phyloP scores from a whole-genome alignment of 2,329 filamentous ascomycete species.

The Aspergillus sp. region DNA sequence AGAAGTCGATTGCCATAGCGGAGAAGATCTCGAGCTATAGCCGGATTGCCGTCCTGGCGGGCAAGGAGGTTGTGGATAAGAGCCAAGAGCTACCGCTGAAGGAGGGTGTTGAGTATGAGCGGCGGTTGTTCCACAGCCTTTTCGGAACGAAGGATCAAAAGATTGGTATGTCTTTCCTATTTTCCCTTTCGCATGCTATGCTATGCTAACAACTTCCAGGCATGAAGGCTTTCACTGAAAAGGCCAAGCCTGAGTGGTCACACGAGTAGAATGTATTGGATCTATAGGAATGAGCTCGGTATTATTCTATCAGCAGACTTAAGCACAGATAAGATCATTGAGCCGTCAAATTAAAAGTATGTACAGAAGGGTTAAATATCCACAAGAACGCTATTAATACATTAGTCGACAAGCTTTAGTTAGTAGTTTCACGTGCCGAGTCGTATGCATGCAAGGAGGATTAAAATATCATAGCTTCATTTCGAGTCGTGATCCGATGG shows the following conservation, averaged over 20 bases:
- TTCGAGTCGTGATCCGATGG: conserved; percentile 2
- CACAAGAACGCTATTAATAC: conserved; percentile 3
- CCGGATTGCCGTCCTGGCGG: conserved; percentile 75
- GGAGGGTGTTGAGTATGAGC: conserved; percentile 91
- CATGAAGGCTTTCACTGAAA: conserved; percentile 90
- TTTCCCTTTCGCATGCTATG: neutral
- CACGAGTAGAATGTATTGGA: conserved; percentile 51
- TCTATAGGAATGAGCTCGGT: too few species aligned
- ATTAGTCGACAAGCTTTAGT: too few species aligned
- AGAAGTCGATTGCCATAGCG: conserved; percentile 71
- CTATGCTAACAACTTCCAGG: conserved; percentile 30
- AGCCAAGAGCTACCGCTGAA: conserved; percentile 81
- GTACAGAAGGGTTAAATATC: neutral
- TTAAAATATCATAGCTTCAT: neutral
- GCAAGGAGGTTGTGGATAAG: conserved; percentile 99
- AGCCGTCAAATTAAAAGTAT: neutral
- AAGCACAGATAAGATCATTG: neutral
- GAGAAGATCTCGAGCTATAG: conserved; percentile 84
- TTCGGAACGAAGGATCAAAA: conserved; percentile 97
- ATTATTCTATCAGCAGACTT: too few species aligned
- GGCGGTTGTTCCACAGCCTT: conserved; percentile 81
- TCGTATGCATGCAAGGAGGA: too few species aligned
- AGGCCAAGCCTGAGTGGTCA: conserved; percentile 86
- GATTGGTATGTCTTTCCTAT: conserved; percentile 54
- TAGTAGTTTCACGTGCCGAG: too few species aligned